Conservation (phyloP, 2,329 filamentous ascomycete genomes). For the Ascochyta koolunga region DNA sequence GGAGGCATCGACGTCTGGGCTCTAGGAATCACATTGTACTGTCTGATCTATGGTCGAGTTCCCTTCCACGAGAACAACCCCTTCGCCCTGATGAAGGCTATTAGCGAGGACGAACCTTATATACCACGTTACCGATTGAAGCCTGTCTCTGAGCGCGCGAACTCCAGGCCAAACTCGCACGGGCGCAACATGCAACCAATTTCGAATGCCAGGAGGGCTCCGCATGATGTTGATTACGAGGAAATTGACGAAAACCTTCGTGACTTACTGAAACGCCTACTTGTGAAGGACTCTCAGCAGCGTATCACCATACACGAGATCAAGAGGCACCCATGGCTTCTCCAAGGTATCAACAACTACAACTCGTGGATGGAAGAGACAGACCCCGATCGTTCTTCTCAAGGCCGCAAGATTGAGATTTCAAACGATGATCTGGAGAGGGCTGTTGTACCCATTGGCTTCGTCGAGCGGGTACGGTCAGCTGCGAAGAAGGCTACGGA, state of each 20-base stretch:
- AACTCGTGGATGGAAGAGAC: conserved; percentile 91
- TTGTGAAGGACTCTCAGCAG: conserved; percentile 87
- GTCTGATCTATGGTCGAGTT: conserved; percentile 89
- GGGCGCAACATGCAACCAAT: conserved; percentile 58
- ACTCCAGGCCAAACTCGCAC: conserved; percentile 54
- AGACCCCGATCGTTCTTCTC: conserved; percentile 77
- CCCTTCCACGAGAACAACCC: conserved; percentile 93
- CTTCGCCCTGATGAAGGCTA: conserved; percentile 88
- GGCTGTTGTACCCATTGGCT: conserved; percentile 86
- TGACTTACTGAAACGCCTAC: conserved; percentile 78
- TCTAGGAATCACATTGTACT: conserved; percentile 92
- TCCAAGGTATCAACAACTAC: conserved; percentile 76
- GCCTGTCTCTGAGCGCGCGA: conserved; percentile 62
- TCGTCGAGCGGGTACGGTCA: conserved; percentile 83
- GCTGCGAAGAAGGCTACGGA: conserved; percentile 60
- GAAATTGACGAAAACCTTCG: conserved; percentile 79
- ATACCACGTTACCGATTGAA: conserved; percentile 83
- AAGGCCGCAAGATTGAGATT: conserved; percentile 87
- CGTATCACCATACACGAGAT: conserved; percentile 90
- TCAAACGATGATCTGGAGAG: conserved; percentile 89
- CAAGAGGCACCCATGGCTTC: conserved; percentile 91
- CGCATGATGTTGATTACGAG: conserved; percentile 83
- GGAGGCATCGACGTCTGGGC: conserved; percentile 98
- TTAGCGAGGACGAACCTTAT: conserved; percentile 90
- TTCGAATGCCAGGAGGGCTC: conserved; percentile 72